phyloP scores from a whole-genome alignment of 257 asterid species.

The Coffea canephora region DNA sequence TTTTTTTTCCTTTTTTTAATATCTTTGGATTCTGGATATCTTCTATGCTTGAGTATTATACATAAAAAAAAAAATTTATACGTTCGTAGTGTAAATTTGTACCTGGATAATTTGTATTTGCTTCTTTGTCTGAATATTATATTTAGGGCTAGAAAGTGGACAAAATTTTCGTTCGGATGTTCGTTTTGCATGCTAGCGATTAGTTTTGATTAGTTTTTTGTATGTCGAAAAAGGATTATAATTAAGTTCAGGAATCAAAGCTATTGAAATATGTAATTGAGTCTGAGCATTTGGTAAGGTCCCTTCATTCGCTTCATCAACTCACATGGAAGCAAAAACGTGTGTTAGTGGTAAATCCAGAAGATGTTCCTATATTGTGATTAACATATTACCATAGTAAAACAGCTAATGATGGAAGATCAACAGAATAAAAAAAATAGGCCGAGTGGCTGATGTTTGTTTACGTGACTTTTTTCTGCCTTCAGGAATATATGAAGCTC shows the following conservation, averaged over 20 bases:
- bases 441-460: background rate
- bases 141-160: too few species aligned
- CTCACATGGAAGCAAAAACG: background rate
- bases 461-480: background rate
- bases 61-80: too few species aligned
- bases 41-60: too few species aligned
- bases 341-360: background rate
- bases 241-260: background rate
- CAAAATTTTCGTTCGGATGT: background rate
- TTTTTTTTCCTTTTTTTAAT: too few species aligned
- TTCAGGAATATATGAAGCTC: slow-evolving; percentile 91
- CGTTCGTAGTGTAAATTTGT: too few species aligned
- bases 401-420: background rate
- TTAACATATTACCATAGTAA: background rate
- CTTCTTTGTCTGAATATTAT: too few species aligned
- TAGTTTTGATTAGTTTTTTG: background rate
- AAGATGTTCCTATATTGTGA: background rate
- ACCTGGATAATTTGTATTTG: too few species aligned
- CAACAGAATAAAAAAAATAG: background rate
- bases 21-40: too few species aligned
- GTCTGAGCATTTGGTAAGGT: background rate
- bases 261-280: background rate
- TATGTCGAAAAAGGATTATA: background rate
- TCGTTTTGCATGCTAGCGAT: background rate
- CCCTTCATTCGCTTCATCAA: background rate